Conservation (phyloP, 2,329 filamentous ascomycete genomes). For the Cladophialophora chaetospira region DNA sequence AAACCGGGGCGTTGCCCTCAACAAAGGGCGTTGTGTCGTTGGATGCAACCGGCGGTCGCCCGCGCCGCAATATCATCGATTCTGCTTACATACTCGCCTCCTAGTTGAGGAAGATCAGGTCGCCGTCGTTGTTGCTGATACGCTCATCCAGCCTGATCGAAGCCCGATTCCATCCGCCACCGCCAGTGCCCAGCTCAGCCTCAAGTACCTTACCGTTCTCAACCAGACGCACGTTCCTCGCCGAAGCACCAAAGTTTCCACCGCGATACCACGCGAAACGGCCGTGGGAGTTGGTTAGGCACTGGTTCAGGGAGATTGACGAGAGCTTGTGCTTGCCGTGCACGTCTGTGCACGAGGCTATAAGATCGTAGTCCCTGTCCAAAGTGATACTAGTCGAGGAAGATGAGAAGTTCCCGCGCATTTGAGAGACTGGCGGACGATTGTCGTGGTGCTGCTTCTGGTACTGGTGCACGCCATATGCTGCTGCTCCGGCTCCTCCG, state of each 20-base stretch:
- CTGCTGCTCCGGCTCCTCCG: conserved; percentile 17
- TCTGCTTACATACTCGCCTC: no score
- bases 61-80: no score
- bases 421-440: background rate
- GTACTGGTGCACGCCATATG: conserved; percentile 18
- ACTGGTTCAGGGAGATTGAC: conserved; percentile 41
- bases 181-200: conserved; percentile 30
- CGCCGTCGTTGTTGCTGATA: conserved; percentile 43
- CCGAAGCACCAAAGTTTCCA: conserved; percentile 42
- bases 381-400: conserved; percentile 39
- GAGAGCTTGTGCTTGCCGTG: conserved; percentile 39
- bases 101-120: conserved; percentile 35
- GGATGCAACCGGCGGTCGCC: no score
- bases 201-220: conserved; percentile 29
- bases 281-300: conserved; percentile 43
- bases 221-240: conserved; percentile 32
- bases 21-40: background rate
- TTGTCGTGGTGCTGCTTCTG: conserved; percentile 15
- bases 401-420: conserved; percentile 43
- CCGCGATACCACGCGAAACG: conserved; percentile 40
- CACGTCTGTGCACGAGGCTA: conserved; percentile 39
- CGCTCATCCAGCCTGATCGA: conserved; percentile 42
- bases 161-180: conserved; percentile 31
- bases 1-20: background rate
- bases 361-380: conserved; percentile 41